Conservation (phyloP, 2,329 filamentous ascomycete genomes). For the Herpotrichia juniperi region DNA sequence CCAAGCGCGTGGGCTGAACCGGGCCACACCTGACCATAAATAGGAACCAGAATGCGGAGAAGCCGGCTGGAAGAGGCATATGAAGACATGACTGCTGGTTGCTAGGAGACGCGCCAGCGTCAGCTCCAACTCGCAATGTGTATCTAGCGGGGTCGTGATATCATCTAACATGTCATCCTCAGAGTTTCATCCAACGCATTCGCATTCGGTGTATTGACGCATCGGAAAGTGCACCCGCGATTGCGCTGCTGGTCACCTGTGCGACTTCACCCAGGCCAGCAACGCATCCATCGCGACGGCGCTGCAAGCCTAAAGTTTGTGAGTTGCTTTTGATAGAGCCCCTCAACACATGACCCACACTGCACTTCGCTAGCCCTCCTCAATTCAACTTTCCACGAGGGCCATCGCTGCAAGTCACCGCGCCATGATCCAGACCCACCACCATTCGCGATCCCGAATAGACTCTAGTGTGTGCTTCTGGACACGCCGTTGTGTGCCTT, state of each 20-base stretch:
- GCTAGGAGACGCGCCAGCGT: neutral
- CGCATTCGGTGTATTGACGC: no score
- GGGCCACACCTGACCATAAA: slow-evolving; percentile 26
- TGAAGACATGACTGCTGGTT: neutral
- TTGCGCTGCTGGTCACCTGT: no score
- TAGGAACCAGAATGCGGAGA: slow-evolving; percentile 44
- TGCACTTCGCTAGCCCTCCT: neutral
- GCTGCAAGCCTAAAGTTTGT: slow-evolving; percentile 1
- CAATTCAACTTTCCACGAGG: neutral
- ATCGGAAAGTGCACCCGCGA: no score
- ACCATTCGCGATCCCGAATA: neutral
- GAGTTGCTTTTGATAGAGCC: slow-evolving; percentile 6
- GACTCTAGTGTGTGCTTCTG: neutral
- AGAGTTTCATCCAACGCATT: neutral
- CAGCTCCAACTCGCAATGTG: neutral
- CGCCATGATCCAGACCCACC: slow-evolving; percentile 1
- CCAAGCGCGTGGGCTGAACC: slow-evolving; percentile 2
- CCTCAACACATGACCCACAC: slow-evolving; percentile 3
- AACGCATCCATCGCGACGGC: no score
- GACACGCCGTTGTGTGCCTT: neutral
- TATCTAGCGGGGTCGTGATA: no score
- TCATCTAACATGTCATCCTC: no score
- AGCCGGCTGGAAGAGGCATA: slow-evolving; percentile 21
- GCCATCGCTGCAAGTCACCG: slow-evolving; percentile 4
- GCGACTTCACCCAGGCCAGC: no score